Evolutionary conservation across 306 rosid genomes (phyloP).

Genomic region (Bauhinia variegata): DNA sequence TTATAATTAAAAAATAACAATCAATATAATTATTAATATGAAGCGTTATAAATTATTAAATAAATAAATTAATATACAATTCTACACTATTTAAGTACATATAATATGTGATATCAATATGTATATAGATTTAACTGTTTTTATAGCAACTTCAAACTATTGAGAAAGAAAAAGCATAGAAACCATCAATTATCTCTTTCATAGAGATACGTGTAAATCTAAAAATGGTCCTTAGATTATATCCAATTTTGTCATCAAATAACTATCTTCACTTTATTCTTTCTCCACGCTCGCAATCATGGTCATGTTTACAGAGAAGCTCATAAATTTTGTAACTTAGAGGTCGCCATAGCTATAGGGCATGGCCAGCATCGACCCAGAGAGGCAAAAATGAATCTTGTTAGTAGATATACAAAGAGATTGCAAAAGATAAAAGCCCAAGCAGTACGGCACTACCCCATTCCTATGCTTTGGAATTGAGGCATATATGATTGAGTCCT

Average conservation of each 20-base stretch:
- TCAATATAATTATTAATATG: too few relatives aligned
- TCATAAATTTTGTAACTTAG: conserved; percentile 27
- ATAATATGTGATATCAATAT: too few relatives aligned
- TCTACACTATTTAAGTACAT: too few relatives aligned
- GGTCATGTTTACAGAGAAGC: too few relatives aligned
- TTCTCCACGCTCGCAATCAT: conserved; percentile 33
- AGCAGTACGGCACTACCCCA: conserved; percentile 45
- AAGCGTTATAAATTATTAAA: too few relatives aligned
- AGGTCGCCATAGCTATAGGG: conserved; percentile 27
- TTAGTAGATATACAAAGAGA: conserved; percentile 40
- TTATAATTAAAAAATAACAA: conserved; percentile 12
- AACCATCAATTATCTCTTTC: conserved; percentile 27
- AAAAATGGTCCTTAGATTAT: conserved; percentile 26
- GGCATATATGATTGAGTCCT: conserved; percentile 29
- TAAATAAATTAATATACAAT: too few relatives aligned
- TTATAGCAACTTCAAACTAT: too few relatives aligned
- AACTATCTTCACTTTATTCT: conserved; percentile 5
- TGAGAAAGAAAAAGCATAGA: conserved; percentile 18
- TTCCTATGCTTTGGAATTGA: conserved; percentile 37
- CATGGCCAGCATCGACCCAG: too few relatives aligned
- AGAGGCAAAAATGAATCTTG: conserved; percentile 42
- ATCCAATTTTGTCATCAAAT: neutral
- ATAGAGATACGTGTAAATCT: conserved; percentile 39
- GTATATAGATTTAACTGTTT: too few relatives aligned
- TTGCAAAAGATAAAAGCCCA: conserved; percentile 39